Evolutionary conservation across 176 grass and related monocot genomes (phyloP).

Genomic region (Oryza punctata): DNA sequence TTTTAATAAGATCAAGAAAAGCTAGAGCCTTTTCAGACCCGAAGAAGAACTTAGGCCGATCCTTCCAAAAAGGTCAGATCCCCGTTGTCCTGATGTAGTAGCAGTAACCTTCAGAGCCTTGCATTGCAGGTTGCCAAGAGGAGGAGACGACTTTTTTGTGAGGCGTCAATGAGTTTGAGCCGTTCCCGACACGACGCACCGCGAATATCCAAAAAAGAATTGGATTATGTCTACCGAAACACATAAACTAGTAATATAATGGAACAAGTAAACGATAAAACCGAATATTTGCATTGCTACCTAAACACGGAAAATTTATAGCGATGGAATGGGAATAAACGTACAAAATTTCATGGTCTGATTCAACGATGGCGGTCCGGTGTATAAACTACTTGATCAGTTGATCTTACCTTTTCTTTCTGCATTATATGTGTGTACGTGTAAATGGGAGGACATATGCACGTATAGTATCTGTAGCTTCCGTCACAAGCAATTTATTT

Average conservation of each 20-base stretch:
- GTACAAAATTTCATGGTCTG: neutral
- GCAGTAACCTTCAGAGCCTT: neutral
- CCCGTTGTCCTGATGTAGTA: neutral
- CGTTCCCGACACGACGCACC: neutral
- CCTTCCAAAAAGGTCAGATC: neutral
- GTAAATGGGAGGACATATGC: neutral
- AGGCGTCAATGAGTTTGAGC: neutral
- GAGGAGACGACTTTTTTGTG: neutral
- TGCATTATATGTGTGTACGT: neutral
- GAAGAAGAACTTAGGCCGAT: neutral
- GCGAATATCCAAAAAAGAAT: neutral
- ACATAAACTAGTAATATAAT: neutral
- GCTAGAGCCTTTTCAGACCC: slow-evolving; percentile 9
- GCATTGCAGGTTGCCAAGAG: neutral
- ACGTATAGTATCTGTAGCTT: neutral
- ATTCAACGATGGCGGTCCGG: neutral
- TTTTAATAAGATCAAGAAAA: neutral
- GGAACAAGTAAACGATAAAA: neutral
- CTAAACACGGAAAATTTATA: neutral
- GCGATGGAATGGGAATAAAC: neutral
- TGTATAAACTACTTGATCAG: neutral
- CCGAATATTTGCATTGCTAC: neutral
- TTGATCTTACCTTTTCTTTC: neutral
- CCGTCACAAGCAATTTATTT: neutral
- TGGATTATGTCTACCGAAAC: slow-evolving; percentile 1